Percentiles rank a stretch among this genome's conserved stretches.
These are phyloP conservation scores for Silene uniflora DNA, from an alignment of 148 eudicot genomes.

Conservation along the genomic window DNA sequence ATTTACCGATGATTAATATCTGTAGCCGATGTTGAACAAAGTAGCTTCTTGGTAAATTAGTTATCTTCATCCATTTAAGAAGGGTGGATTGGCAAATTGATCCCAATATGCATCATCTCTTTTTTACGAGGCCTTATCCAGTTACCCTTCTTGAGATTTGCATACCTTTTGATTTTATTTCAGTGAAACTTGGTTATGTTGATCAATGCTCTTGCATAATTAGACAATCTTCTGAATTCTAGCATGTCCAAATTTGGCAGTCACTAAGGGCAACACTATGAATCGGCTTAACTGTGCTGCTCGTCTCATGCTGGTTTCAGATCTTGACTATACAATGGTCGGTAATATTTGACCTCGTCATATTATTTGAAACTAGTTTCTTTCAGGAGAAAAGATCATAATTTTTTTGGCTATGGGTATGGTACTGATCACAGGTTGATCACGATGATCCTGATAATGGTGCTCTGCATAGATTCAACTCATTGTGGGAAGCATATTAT, in stretches of 20 bases:
- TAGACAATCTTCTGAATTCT: not conserved
- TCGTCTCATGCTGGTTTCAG: slow-evolving; percentile 64
- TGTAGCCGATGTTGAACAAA: not conserved
- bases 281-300: slow-evolving; percentile 46
- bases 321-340: slow-evolving; percentile 74
- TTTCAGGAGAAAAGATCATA: not conserved
- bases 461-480: slow-evolving; percentile 55
- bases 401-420: slow-evolving; percentile 4
- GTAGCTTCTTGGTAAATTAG: not conserved
- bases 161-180: not conserved
- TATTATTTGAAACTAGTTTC: not conserved
- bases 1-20: too few species aligned
- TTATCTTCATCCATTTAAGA: not conserved
- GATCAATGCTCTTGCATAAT: not conserved
- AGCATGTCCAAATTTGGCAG: not conserved
- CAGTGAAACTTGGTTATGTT: not conserved
- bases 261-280: slow-evolving; percentile 27
- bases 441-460: slow-evolving; percentile 50
- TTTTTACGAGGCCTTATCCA: too few species aligned
- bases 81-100: not conserved
- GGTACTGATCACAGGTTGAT: slow-evolving; percentile 43
- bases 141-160: too few species aligned
- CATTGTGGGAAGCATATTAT: slow-evolving; percentile 65
- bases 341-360: not conserved
- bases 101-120: not conserved